These are phyloP conservation scores for Phytophthora melonis DNA, from an alignment of 352 stramenopile genomes.

Conservation along the genomic window DNA sequence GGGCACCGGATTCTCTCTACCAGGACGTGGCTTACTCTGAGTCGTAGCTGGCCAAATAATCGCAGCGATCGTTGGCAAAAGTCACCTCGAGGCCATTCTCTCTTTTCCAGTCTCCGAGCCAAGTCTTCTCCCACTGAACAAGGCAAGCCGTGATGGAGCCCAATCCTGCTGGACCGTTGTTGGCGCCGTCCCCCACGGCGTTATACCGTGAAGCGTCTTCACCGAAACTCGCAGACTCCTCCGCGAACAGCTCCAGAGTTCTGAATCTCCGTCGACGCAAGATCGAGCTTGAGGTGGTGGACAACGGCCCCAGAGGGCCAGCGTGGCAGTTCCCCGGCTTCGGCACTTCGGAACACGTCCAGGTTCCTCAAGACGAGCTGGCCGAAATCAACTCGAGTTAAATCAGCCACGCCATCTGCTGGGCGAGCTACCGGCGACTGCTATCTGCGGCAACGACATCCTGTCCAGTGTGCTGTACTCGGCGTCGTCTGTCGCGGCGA, in stretches of 20 bases:
- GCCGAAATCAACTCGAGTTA: slow-evolving; percentile 41
- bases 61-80: background rate
- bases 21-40: background rate
- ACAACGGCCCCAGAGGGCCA: slow-evolving; percentile 31
- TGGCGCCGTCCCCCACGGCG: slow-evolving; percentile 2
- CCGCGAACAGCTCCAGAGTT: slow-evolving; percentile 17
- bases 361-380: slow-evolving; percentile 38
- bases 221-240: slow-evolving; percentile 8
- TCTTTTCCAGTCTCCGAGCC: background rate
- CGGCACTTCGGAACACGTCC: slow-evolving; percentile 46
- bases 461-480: slow-evolving; percentile 85
- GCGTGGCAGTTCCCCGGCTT: slow-evolving; percentile 51
- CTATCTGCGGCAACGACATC: slow-evolving; percentile 93
- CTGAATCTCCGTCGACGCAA: slow-evolving; percentile 46
- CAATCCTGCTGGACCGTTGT: slow-evolving; percentile 1
- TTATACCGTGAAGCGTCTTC: slow-evolving; percentile 10
- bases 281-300: slow-evolving; percentile 54
- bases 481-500: slow-evolving; percentile 44
- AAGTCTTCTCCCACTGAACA: background rate
- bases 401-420: slow-evolving; percentile 43
- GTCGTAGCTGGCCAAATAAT: background rate
- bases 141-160: no score
- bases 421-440: slow-evolving; percentile 75
- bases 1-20: background rate
- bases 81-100: background rate